Percentiles rank a stretch among this genome's conserved stretches.
phyloP scores from a whole-genome alignment of 2,329 filamentous ascomycete genomes.

The Thielaviopsis cerberus region DNA sequence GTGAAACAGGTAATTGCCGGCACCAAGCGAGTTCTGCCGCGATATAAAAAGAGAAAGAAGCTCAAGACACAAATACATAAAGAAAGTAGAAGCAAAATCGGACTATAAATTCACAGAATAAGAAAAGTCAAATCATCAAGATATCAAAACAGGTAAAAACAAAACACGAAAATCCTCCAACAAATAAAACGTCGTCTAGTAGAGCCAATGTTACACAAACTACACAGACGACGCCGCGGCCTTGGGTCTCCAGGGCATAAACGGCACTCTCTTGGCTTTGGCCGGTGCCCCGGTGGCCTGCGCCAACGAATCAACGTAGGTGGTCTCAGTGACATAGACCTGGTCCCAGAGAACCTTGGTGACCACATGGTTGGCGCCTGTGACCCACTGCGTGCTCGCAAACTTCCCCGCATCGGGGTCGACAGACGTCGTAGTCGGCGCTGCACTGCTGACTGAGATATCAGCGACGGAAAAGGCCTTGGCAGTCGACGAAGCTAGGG shows the following conservation, averaged over 20 bases:
- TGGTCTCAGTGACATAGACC: slow-evolving; percentile 34
- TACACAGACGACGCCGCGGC: not conserved
- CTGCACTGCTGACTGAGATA: slow-evolving; percentile 14
- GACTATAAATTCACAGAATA: not conserved
- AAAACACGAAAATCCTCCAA: not conserved
- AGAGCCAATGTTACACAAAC: not conserved
- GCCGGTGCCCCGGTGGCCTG: slow-evolving; percentile 17
- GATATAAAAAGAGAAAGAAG: not conserved
- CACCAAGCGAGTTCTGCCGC: not conserved
- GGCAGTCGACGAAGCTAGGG: not conserved
- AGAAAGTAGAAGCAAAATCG: not conserved
- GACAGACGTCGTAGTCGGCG: slow-evolving; percentile 17
- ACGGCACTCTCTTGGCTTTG: slow-evolving; percentile 18
- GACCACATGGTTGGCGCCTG: slow-evolving; percentile 27
- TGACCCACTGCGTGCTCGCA: slow-evolving; percentile 35
- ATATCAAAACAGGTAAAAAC: not conserved
- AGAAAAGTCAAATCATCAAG: not conserved
- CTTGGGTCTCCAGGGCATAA: slow-evolving; percentile 23
- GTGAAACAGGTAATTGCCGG: not conserved
- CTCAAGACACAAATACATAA: not conserved
- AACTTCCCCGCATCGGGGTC: slow-evolving; percentile 20
- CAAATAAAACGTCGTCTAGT: not conserved
- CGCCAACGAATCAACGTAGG: slow-evolving; percentile 19
- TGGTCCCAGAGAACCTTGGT: slow-evolving; percentile 40
- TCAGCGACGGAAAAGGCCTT: not conserved